phyloP scores from a whole-genome alignment of 1,284 basidiomycete genomes.

The Trichosporon inkin region DNA sequence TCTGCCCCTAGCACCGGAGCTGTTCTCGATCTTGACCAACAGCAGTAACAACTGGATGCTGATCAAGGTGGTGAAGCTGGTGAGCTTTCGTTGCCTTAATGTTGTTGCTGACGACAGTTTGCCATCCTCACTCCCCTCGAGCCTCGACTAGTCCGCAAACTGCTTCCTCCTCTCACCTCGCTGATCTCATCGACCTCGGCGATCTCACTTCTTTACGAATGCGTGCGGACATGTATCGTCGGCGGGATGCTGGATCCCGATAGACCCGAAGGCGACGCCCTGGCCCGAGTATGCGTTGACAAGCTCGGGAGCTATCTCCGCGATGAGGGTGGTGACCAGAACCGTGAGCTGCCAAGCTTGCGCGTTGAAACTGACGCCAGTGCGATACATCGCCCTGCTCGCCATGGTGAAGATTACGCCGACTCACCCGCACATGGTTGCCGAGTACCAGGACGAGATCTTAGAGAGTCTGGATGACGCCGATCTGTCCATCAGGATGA shows the following conservation, averaged over 20 bases:
- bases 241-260: conserved; percentile 88
- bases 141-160: conserved; percentile 86
- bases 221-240: conserved; percentile 95
- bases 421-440: conserved; percentile 82
- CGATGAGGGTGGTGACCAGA: conserved; percentile 78
- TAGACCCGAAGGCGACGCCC: conserved; percentile 62
- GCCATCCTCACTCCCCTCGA: conserved; percentile 67
- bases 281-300: conserved; percentile 85
- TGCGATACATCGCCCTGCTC: conserved; percentile 92
- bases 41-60: conserved; percentile 99
- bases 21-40: conserved; percentile 90
- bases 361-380: conserved; percentile 51
- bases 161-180: conserved; percentile 87
- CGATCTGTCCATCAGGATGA: conserved; percentile 91
- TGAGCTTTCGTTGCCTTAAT: conserved; percentile 36
- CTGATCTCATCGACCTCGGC: conserved; percentile 94
- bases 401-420: conserved; percentile 95
- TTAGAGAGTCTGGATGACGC: conserved; percentile 84
- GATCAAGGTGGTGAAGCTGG: conserved; percentile 97
- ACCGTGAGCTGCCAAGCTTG: conserved; percentile 59
- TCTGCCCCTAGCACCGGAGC: conserved; percentile 77
- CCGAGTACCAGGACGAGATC: conserved; percentile 88
- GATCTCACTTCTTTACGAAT: conserved; percentile 94
- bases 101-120: conserved; percentile 9
- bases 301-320: conserved; percentile 89